phyloP scores from a whole-genome alignment of 2,329 filamentous ascomycete genomes.

The Lachnellula occidentalis region DNA sequence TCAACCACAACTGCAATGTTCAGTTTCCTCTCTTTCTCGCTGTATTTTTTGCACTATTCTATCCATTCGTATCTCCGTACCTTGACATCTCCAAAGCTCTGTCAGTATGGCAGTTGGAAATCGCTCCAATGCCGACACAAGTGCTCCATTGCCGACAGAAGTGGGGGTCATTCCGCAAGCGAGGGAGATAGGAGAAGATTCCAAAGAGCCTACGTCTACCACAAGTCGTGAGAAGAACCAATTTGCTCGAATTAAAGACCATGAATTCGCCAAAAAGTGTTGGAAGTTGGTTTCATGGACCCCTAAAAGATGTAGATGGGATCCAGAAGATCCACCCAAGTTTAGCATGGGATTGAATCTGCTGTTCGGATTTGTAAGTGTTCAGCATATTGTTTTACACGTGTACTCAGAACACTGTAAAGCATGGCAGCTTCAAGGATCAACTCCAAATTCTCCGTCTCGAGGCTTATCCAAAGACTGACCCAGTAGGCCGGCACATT shows the following conservation, averaged over 20 bases:
- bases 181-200: neutral
- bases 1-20: too few relatives aligned
- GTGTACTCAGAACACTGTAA: too few relatives aligned
- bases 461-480: neutral
- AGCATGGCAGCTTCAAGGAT: too few relatives aligned
- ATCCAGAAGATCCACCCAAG: conserved; percentile 57
- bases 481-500: conserved; percentile 47
- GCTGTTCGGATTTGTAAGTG: conserved; percentile 47
- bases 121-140: neutral
- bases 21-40: too few relatives aligned
- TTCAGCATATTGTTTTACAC: neutral
- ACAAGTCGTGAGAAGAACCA: conserved; percentile 9
- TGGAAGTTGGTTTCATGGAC: conserved; percentile 46
- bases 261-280: conserved; percentile 10
- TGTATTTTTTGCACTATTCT: too few relatives aligned
- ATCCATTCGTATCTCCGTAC: too few relatives aligned
- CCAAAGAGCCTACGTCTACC: conserved; percentile 2
- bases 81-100: neutral
- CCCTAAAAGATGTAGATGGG: conserved; percentile 62
- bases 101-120: neutral
- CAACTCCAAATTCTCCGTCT: too few relatives aligned
- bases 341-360: conserved; percentile 67
- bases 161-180: neutral
- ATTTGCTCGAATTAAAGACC: conserved; percentile 14
- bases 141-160: neutral